These are phyloP conservation scores for Russula sp. DNA, from an alignment of 768 basidiomycete species.

Conservation along the genomic window DNA sequence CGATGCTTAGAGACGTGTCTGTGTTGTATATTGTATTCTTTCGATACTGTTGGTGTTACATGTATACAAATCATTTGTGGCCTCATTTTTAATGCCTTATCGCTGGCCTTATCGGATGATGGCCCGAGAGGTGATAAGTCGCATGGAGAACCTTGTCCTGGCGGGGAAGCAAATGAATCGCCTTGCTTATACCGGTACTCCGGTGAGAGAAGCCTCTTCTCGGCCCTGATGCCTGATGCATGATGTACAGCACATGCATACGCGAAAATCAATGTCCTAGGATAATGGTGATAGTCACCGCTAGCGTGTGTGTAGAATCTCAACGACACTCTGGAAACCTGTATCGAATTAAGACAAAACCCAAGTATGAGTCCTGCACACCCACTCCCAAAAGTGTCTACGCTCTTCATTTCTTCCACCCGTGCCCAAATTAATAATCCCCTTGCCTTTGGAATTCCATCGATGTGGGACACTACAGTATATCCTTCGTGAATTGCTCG, in stretches of 20 bases:
- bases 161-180: no score
- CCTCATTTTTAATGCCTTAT: constrained; percentile 3
- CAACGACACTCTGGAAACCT: background rate
- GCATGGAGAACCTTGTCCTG: background rate
- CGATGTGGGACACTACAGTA: background rate
- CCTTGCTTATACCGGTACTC: background rate
- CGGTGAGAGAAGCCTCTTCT: background rate
- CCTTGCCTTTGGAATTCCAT: background rate
- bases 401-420: background rate
- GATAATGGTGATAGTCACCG: background rate
- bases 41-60: background rate
- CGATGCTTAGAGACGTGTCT: constrained; percentile 3
- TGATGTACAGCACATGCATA: background rate
- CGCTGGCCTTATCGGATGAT: background rate
- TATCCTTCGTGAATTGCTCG: background rate
- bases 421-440: background rate
- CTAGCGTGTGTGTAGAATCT: background rate
- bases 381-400: background rate
- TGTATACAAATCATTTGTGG: background rate
- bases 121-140: background rate
- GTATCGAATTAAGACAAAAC: background rate
- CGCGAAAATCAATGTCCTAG: background rate
- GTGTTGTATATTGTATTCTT: constrained; percentile 5
- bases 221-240: background rate
- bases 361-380: background rate